A percentile compares a stretch with the other conserved stretches of the same genome.
Conservation (phyloP, 495 filamentous ascomycete genomes). For the Tuber aestivum region DNA sequence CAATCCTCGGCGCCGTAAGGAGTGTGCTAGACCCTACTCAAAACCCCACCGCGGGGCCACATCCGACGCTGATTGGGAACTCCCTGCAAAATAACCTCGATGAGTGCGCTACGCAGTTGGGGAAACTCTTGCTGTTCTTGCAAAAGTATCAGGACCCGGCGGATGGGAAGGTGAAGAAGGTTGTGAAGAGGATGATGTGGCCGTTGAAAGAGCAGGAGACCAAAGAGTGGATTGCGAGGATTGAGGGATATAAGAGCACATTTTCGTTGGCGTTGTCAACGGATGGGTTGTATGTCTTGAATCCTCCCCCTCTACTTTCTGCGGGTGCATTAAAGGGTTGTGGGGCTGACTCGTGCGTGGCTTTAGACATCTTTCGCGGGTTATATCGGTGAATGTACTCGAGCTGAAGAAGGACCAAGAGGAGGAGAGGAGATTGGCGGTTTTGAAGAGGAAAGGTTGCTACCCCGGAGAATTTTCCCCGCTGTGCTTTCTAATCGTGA, state of each 20-base stretch:
- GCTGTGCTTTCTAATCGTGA: neutral
- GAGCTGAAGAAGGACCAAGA: constrained; percentile 9
- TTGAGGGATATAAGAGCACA: constrained; percentile 18
- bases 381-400: constrained; percentile 23
- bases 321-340: constrained; percentile 10
- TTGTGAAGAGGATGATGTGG: constrained; percentile 30
- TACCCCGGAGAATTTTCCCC: constrained; percentile 1
- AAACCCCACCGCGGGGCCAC: neutral
- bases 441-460: constrained; percentile 18
- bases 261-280: constrained; percentile 21
- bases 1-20: constrained; percentile 4
- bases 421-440: constrained; percentile 8
- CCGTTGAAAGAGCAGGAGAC: constrained; percentile 39
- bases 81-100: neutral
- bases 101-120: constrained; percentile 3
- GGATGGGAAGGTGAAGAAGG: constrained; percentile 12
- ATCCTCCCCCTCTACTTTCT: neutral
- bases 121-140: neutral
- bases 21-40: constrained; percentile 8
- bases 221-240: constrained; percentile 24
- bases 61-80: neutral
- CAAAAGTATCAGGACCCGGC: constrained; percentile 1
- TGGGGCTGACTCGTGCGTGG: constrained; percentile 1
- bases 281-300: constrained; percentile 22
- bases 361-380: constrained; percentile 14